These are phyloP conservation scores for Tricholoma sp. DNA, from an alignment of 768 basidiomycete genomes.

Conservation along the genomic window DNA sequence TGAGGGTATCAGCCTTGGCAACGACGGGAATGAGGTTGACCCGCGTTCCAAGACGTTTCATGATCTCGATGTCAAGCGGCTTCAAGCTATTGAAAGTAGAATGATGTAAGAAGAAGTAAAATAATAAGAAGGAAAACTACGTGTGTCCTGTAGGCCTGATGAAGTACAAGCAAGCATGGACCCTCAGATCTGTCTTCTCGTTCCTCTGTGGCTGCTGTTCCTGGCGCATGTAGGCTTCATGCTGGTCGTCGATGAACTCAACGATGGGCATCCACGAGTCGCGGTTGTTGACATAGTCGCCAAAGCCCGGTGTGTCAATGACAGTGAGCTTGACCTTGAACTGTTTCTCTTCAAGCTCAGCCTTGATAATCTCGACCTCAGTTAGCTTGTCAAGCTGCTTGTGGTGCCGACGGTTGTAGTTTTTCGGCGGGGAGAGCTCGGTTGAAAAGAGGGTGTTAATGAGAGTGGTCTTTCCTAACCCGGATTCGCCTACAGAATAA, in stretches of 20 bases:
- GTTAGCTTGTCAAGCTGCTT: constrained; percentile 99
- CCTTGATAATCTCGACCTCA: constrained; percentile 98
- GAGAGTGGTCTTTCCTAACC: constrained; percentile 93
- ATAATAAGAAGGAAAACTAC: constrained; percentile 43
- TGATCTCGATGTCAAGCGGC: constrained; percentile 98
- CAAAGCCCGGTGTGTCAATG: constrained; percentile 98
- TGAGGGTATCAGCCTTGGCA: constrained; percentile 96
- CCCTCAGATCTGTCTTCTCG: constrained; percentile 92
- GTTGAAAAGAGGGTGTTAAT: constrained; percentile 99
- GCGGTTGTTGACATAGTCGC: constrained; percentile 99
- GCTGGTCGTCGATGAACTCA: constrained; percentile 97
- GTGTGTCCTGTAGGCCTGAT: constrained; percentile 95
- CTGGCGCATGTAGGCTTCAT: constrained; percentile 94
- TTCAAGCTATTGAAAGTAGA: constrained; percentile 59
- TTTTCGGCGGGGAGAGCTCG: constrained; percentile 87
- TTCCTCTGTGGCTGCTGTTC: constrained; percentile 97
- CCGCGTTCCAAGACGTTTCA: constrained; percentile 97
- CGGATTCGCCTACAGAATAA: constrained; percentile 74
- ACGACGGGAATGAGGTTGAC: constrained; percentile 98
- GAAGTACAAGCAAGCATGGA: constrained; percentile 97
- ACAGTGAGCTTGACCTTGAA: constrained; percentile 99
- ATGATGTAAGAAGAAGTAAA: constrained; percentile 1
- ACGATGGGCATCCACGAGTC: constrained; percentile 98
- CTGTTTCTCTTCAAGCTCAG: constrained; percentile 96
- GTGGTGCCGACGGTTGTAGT: constrained; percentile 81